Base-by-base conservation (phyloP, 1,284 basidiomycete genomes). In the Puccinia sorghi region DNA sequence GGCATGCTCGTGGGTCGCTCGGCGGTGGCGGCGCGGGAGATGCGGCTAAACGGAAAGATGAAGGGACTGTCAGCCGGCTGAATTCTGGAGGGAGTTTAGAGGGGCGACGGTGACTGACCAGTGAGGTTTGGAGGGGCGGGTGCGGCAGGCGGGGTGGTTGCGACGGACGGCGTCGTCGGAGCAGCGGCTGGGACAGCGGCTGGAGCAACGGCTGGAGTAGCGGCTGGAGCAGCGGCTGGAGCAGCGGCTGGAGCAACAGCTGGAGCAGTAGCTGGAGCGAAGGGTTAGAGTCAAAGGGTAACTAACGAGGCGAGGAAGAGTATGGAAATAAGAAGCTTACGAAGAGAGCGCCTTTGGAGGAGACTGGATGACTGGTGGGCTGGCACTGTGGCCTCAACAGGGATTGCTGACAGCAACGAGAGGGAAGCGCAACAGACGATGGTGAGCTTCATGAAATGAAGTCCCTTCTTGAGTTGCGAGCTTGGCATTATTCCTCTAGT, bases 391-490 rank as follows among this genome's bases (percentile, higher is more conserved):
- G 64, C 43, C 46, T 67, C 25, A 50, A 20, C 25, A 46, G 43
- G 11, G 22, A 32, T 17, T 32, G 32, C 32, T 32, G 64, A 48
- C 43, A 67, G 25, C 46, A 67, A 43, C 43, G 43, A 67, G 3
- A 67, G 27, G 0, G 64, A 67, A 0, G 64, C 64, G 25, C 64
- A 67, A 67, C 64, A 67, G 12, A 67, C 0, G 17, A 67, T 17
- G 8, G 43, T 25, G 64, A 67, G 64, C 64, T 48, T 67, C 41
- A 67, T 25, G 13, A 67, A 27, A n/a, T 67, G 64, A 67, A 48
- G 46, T 13, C 64, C 25, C 64, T 20, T 46, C 64, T 20, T 46
- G 11, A 25, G 48, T 9, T 50, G 46, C 22, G 43, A 32, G n/a
- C 43, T 46, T 48, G 2, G 64, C 43, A 48, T 67, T 1, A 20